phyloP scores from a whole-genome alignment of 495 filamentous ascomycete genomes.

The Neurospora discreta region DNA sequence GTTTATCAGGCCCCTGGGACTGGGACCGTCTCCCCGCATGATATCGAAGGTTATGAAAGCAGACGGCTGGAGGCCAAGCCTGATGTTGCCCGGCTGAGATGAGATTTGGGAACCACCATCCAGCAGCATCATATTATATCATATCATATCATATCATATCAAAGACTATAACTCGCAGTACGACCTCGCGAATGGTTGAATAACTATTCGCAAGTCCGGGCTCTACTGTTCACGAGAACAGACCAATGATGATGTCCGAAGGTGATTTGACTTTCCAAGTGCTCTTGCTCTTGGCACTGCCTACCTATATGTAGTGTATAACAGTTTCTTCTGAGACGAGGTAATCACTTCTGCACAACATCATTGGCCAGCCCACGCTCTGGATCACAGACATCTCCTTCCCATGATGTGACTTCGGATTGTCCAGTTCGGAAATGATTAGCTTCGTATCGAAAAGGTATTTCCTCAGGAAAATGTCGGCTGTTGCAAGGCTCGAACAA shows the following conservation, averaged over 20 bases:
- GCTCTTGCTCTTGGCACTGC: too few species aligned
- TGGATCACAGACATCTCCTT: not conserved
- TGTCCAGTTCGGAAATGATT: not conserved
- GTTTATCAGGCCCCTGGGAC: not conserved
- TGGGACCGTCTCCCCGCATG: not conserved
- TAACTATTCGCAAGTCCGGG: not conserved
- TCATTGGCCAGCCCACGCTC: not conserved
- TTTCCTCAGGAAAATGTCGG: not conserved
- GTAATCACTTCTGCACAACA: not conserved
- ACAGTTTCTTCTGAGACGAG: not conserved
- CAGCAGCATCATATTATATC: not conserved
- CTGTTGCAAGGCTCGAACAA: slow-evolving; percentile 8
- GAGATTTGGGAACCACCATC: not conserved
- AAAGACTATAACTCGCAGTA: not conserved
- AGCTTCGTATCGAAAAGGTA: not conserved
- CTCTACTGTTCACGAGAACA: not conserved
- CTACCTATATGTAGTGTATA: not conserved
- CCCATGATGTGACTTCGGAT: not conserved
- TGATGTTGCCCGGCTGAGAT: not conserved
- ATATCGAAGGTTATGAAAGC: not conserved
- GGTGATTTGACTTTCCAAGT: not conserved
- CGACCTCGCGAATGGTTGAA: not conserved
- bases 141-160: too few species aligned
- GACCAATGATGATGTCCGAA: not conserved
- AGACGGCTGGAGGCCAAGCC: not conserved